These are phyloP conservation scores for Rhodotorula babjevae DNA, from an alignment of 768 basidiomycete species.

Conservation along the genomic window DNA sequence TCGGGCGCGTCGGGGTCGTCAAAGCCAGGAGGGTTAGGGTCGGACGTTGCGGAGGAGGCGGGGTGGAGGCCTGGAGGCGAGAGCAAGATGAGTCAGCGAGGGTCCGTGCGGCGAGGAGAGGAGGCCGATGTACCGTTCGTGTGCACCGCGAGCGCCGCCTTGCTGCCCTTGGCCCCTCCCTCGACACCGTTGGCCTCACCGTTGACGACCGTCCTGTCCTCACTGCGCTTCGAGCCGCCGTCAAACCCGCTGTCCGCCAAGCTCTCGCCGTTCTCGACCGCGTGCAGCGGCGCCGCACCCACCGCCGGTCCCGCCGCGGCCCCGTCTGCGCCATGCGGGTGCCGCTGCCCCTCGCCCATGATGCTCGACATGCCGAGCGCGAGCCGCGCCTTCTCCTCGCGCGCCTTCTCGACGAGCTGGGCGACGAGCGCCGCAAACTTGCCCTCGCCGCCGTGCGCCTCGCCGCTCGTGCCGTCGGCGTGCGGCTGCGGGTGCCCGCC, in stretches of 20 bases:
- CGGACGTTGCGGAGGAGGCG: not conserved
- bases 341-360: not conserved
- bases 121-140: not conserved
- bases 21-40: slow-evolving; percentile 15
- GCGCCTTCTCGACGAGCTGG: slow-evolving; percentile 34
- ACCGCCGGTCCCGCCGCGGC: not conserved
- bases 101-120: too few relatives aligned
- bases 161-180: not conserved
- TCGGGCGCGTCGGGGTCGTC: not conserved
- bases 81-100: not conserved
- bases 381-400: slow-evolving; percentile 34
- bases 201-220: not conserved
- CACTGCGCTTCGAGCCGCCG: slow-evolving; percentile 12
- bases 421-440: slow-evolving; percentile 33
- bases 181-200: not conserved
- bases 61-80: not conserved
- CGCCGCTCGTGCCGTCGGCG: not conserved
- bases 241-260: slow-evolving; percentile 24
- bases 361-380: slow-evolving; percentile 15
- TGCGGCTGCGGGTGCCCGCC: not conserved
- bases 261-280: not conserved
- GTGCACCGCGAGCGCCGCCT: not conserved
- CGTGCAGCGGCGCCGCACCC: too few relatives aligned
- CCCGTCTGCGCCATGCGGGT: too few relatives aligned
- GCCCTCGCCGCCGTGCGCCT: slow-evolving; percentile 5